phyloP scores from a whole-genome alignment of 1,284 basidiomycete species.

The Cutaneotrichosporon sp. region DNA sequence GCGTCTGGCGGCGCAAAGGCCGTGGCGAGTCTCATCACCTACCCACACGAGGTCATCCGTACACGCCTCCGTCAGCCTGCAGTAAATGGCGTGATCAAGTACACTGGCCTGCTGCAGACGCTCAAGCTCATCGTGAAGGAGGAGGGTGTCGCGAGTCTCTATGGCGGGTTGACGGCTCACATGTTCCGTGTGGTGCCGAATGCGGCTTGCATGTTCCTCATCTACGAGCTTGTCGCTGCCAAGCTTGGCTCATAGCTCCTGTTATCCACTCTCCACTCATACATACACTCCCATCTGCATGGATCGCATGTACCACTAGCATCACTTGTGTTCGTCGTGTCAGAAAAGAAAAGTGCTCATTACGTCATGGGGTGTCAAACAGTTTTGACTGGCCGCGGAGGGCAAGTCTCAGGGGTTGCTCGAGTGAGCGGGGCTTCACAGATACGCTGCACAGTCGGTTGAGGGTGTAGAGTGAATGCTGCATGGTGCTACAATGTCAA shows the following conservation, averaged over 20 bases:
- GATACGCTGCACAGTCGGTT: too few species aligned
- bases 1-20: conserved; percentile 93
- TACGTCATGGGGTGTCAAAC: too few species aligned
- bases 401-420: too few species aligned
- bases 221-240: conserved; percentile 49
- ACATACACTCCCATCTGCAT: conserved; percentile 6
- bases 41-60: conserved; percentile 93
- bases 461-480: neutral
- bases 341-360: too few species aligned
- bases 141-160: conserved; percentile 69
- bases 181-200: conserved; percentile 96
- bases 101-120: conserved; percentile 81
- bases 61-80: conserved; percentile 85
- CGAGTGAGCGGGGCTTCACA: too few species aligned
- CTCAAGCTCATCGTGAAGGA: conserved; percentile 79
- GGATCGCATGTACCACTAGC: conserved; percentile 19
- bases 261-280: conserved; percentile 8
- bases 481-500: neutral
- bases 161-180: conserved; percentile 91
- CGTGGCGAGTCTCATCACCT: conserved; percentile 87
- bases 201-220: conserved; percentile 82
- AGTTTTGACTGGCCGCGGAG: too few species aligned
- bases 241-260: conserved; percentile 24
- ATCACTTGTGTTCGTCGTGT: too few species aligned
- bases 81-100: conserved; percentile 60